Evolutionary conservation across 768 basidiomycete species (phyloP).

Genomic region (Daedalea quercina): DNA sequence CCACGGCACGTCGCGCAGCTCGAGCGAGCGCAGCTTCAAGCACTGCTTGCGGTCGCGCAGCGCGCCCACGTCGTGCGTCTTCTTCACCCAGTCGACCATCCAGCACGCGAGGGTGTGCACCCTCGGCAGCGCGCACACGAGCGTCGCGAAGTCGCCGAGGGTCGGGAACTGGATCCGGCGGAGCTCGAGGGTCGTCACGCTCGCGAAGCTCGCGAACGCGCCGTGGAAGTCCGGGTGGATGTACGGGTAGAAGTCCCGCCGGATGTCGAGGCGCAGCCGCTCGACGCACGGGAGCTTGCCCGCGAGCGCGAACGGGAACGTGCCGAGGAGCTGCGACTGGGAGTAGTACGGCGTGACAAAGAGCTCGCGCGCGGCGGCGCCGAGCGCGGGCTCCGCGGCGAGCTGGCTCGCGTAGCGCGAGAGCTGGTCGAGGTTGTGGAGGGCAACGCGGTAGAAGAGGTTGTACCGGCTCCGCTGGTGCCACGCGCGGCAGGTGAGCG

Average conservation of each 20-base stretch:
- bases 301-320: not conserved
- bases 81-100: conserved; percentile 1
- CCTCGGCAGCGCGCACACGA: not conserved
- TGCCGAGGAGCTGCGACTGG: not conserved
- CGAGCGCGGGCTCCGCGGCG: not conserved
- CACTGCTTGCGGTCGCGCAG: not conserved
- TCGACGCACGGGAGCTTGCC: not conserved
- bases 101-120: not conserved
- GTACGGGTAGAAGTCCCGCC: conserved; percentile 1
- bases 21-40: not conserved
- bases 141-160: not conserved
- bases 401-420: not conserved
- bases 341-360: not conserved
- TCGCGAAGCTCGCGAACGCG: not conserved
- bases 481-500: conserved; percentile 9
- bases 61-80: not conserved
- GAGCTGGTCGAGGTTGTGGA: not conserved
- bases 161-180: not conserved
- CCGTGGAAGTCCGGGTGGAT: not conserved
- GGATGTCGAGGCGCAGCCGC: not conserved
- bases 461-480: conserved; percentile 5
- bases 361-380: not conserved
- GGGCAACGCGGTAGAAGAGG: conserved; percentile 4
- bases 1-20: not conserved
- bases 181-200: not conserved